Evolutionary conservation across 2,329 filamentous ascomycete species (phyloP).

Genomic region (Arthrinium puccinioides): DNA sequence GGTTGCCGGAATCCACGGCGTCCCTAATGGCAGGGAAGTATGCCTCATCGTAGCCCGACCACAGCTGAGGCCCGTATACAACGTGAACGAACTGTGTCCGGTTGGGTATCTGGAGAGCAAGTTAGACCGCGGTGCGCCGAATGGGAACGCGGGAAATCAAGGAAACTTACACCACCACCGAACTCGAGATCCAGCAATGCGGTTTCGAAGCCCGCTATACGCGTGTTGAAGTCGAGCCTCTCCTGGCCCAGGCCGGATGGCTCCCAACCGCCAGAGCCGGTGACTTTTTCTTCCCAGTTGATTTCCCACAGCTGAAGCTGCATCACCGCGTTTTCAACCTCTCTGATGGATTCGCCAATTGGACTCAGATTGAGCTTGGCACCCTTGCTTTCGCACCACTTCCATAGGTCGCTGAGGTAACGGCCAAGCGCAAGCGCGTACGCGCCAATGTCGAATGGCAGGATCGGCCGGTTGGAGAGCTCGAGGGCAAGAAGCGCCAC

Average conservation of each 20-base stretch:
- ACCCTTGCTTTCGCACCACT: constrained; percentile 53
- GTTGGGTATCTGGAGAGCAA: constrained; percentile 59
- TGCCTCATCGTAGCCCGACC: constrained; percentile 61
- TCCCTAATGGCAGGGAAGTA: constrained; percentile 84
- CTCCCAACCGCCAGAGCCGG: constrained; percentile 70
- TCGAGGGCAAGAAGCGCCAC: constrained; percentile 80
- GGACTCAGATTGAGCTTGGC: constrained; percentile 47
- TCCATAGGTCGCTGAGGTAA: constrained; percentile 61
- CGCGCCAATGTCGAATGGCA: constrained; percentile 72
- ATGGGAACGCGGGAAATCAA: background rate
- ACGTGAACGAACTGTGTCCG: constrained; percentile 92
- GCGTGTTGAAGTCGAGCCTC: constrained; percentile 70
- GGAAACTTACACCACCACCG: constrained; percentile 63
- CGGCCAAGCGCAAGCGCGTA: constrained; percentile 60
- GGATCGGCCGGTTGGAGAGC: constrained; percentile 69
- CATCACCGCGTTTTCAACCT: constrained; percentile 51
- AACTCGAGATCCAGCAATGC: constrained; percentile 69
- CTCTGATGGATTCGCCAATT: constrained; percentile 55
- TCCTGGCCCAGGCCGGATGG: constrained; percentile 57
- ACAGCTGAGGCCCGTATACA: constrained; percentile 75
- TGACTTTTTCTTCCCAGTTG: constrained; percentile 66
- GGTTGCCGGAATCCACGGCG: constrained; percentile 64
- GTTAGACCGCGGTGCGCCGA: constrained; percentile 1
- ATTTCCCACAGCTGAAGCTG: constrained; percentile 71
- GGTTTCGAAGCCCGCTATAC: constrained; percentile 76